Conservation (phyloP, 2,329 filamentous ascomycete genomes). For the Neopestalotiopsis clavispora region DNA sequence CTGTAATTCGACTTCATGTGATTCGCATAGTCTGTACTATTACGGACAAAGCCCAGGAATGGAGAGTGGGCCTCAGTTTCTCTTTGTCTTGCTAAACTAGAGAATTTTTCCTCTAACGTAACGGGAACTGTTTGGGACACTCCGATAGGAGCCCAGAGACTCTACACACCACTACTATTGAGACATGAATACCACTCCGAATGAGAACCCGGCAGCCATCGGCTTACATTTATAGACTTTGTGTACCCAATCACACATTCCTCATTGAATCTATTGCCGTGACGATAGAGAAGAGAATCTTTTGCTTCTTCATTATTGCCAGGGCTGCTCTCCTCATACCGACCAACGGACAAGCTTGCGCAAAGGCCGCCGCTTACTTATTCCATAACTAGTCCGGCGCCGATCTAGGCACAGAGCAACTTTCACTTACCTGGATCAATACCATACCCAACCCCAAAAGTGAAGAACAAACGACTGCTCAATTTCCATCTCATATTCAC, state of each 20-base stretch:
- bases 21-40: neutral
- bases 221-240: constrained; percentile 1
- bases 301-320: neutral
- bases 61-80: constrained; percentile 14
- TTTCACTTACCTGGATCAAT: neutral
- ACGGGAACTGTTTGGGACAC: constrained; percentile 6
- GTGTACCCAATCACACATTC: neutral
- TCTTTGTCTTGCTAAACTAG: constrained; percentile 5
- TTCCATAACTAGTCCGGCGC: neutral
- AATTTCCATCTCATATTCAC: neutral
- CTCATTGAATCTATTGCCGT: neutral
- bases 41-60: too few species aligned
- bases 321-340: neutral
- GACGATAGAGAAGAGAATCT: neutral
- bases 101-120: constrained; percentile 19
- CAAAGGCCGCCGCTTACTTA: neutral
- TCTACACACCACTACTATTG: neutral
- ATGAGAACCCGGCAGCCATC: neutral
- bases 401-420: neutral
- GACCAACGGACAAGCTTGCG: neutral
- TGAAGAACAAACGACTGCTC: neutral
- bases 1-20: constrained; percentile 9
- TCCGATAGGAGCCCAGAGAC: constrained; percentile 14
- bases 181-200: constrained; percentile 2
- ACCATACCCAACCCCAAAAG: neutral